A percentile compares a stretch with the other conserved stretches of the same genome.
These are phyloP conservation scores for Sphenostylis stenocarpa DNA, from an alignment of 306 rosid genomes.

Conservation along the genomic window DNA sequence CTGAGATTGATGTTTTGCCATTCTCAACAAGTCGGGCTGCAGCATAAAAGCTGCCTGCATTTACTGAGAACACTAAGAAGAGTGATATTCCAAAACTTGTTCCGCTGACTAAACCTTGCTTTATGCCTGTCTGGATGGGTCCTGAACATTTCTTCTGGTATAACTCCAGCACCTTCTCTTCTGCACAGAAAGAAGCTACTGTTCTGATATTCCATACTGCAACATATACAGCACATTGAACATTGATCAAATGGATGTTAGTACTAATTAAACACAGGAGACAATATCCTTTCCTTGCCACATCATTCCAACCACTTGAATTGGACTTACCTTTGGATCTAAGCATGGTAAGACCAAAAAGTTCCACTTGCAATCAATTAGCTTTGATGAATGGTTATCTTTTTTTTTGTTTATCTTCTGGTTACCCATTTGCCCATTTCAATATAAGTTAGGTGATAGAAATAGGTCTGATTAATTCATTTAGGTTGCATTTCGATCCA, in stretches of 20 bases:
- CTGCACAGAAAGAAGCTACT: conserved; percentile 80
- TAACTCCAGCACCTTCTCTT: conserved; percentile 69
- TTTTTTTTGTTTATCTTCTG: background rate
- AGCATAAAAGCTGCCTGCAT: conserved; percentile 59
- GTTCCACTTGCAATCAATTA: no score
- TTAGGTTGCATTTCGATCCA: background rate
- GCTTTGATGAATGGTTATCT: background rate
- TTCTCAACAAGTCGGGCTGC: conserved; percentile 58
- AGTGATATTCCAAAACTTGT: conserved; percentile 54
- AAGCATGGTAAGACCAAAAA: background rate
- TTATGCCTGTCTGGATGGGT: conserved; percentile 56
- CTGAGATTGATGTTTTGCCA: conserved; percentile 51
- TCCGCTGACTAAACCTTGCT: conserved; percentile 64
- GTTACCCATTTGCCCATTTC: background rate
- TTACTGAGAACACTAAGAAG: conserved; percentile 46
- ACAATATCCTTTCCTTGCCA: background rate
- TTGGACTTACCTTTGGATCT: background rate
- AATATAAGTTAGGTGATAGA: background rate
- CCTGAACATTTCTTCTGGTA: conserved; percentile 68
- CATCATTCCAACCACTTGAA: background rate
- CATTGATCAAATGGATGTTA: background rate
- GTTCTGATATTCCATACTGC: conserved; percentile 78
- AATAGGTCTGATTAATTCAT: background rate
- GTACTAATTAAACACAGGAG: background rate
- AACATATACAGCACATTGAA: conserved; percentile 8